Percentiles rank a stretch among this genome's conserved stretches.
Evolutionary conservation across 2,329 filamentous ascomycete species (phyloP).

Genomic region (Xylaria sp.): DNA sequence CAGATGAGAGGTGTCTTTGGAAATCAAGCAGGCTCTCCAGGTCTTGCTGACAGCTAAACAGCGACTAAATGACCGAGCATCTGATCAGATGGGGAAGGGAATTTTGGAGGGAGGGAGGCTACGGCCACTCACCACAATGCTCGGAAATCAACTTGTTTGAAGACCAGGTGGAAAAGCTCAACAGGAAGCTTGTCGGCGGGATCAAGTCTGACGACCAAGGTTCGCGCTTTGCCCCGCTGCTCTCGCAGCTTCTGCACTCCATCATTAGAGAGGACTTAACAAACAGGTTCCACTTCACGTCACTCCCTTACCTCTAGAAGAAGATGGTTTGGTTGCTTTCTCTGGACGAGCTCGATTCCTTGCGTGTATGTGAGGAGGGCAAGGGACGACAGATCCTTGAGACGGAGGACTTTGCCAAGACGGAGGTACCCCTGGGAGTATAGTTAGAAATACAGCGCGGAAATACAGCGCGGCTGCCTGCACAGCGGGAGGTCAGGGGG

Average conservation of each 20-base stretch:
- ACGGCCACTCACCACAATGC: slow-evolving; percentile 26
- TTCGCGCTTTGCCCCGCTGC: slow-evolving; percentile 24
- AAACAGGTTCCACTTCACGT: background rate
- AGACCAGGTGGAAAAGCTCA: slow-evolving; percentile 33
- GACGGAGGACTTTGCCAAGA: slow-evolving; percentile 33
- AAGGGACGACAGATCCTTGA: slow-evolving; percentile 15
- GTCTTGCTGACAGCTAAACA: slow-evolving; percentile 31
- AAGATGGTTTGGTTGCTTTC: slow-evolving; percentile 28
- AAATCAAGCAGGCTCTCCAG: slow-evolving; percentile 30
- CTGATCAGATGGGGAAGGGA: slow-evolving; percentile 1
- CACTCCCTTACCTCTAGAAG: slow-evolving; percentile 26
- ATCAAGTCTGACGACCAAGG: slow-evolving; percentile 22
- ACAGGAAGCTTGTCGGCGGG: slow-evolving; percentile 30
- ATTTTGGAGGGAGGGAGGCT: background rate
- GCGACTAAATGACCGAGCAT: slow-evolving; percentile 18
- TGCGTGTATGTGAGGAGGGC: slow-evolving; percentile 30
- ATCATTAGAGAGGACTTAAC: slow-evolving; percentile 3
- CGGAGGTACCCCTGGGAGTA: slow-evolving; percentile 31
- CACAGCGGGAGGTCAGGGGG: no score
- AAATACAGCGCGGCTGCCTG: background rate
- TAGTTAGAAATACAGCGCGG: slow-evolving; percentile 9
- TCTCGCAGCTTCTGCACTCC: slow-evolving; percentile 19
- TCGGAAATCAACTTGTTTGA: slow-evolving; percentile 27
- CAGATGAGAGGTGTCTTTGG: slow-evolving; percentile 11
- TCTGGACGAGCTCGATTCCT: slow-evolving; percentile 31